phyloP scores from a whole-genome alignment of 2,329 filamentous ascomycete genomes.

The Elsinoe fawcettii region DNA sequence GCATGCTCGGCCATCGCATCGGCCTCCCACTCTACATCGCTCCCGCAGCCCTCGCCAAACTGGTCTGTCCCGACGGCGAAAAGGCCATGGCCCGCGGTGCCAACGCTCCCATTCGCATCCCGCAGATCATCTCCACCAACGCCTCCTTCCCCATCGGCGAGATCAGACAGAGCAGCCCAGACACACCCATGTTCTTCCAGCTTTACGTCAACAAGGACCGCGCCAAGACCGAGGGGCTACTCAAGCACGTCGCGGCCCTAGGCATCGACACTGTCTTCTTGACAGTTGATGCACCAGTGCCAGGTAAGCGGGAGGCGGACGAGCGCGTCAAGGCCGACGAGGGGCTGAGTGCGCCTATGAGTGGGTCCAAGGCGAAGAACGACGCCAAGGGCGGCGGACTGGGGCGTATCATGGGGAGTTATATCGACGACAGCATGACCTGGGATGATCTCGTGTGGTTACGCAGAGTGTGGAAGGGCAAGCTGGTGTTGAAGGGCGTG shows the following conservation, averaged over 20 bases:
- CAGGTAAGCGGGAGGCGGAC: conserved; percentile 48
- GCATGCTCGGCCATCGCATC: conserved; percentile 28
- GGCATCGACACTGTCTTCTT: conserved; percentile 50
- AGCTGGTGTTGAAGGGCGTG: conserved; percentile 40
- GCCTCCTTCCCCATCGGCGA: conserved; percentile 28
- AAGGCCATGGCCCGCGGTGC: conserved; percentile 30
- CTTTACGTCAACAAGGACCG: conserved; percentile 55
- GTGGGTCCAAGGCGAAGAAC: conserved; percentile 42
- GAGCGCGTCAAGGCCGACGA: conserved; percentile 42
- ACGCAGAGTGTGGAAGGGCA: conserved; percentile 32
- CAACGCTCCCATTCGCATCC: conserved; percentile 21
- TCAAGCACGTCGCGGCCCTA: conserved; percentile 37
- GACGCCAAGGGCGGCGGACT: conserved; percentile 50
- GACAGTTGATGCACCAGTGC: conserved; percentile 52
- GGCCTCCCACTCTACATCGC: conserved; percentile 32
- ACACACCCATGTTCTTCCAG: conserved; percentile 48
- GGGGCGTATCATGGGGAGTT: conserved; percentile 48
- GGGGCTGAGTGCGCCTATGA: conserved; percentile 42
- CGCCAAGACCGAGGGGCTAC: conserved; percentile 42
- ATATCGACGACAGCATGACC: conserved; percentile 51
- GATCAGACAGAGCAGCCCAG: conserved; percentile 23
- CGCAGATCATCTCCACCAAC: conserved; percentile 28
- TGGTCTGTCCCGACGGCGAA: conserved; percentile 34
- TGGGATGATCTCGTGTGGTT: conserved; percentile 41
- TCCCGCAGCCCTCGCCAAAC: conserved; percentile 31